These are phyloP conservation scores for Breviolum minutum DNA, from an alignment of 73 alveolate genomes.

Conservation along the genomic window DNA sequence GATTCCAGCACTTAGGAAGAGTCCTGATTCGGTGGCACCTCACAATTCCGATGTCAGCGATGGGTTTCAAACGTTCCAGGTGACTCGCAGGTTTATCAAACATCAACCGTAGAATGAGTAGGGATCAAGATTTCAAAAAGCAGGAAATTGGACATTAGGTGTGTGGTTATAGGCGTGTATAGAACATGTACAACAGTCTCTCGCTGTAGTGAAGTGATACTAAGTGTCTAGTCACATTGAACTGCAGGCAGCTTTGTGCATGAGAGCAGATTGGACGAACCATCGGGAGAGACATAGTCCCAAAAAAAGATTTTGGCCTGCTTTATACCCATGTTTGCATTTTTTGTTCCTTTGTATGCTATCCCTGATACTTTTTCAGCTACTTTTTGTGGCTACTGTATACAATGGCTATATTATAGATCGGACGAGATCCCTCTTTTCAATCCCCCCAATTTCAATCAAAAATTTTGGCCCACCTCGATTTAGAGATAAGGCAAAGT, in stretches of 20 bases:
- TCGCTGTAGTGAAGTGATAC: too few relatives aligned
- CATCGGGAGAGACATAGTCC: too few relatives aligned
- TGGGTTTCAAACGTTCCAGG: not conserved
- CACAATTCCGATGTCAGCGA: not conserved
- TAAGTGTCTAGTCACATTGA: too few relatives aligned
- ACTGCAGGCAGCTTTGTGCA: too few relatives aligned
- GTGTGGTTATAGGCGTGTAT: too few relatives aligned
- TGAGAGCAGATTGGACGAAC: too few relatives aligned
- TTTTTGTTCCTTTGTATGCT: not conserved
- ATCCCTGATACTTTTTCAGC: too few relatives aligned
- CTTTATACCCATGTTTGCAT: not conserved
- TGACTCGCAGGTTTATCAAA: not conserved
- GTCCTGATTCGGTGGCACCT: slow-evolving; percentile 84
- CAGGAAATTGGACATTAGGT: not conserved
- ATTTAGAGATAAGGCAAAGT: slow-evolving; percentile 64
- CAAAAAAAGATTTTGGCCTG: not conserved
- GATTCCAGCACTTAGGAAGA: slow-evolving; percentile 78
- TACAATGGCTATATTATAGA: too few relatives aligned
- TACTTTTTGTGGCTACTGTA: too few relatives aligned
- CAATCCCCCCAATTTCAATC: not conserved
- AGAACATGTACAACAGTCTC: too few relatives aligned
- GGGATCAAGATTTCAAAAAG: not conserved
- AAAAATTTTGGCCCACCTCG: not conserved
- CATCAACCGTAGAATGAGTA: not conserved
- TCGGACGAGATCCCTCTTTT: too few relatives aligned